These are phyloP conservation scores for Acer campestre DNA, from an alignment of 345 rosid genomes.

Conservation along the genomic window DNA sequence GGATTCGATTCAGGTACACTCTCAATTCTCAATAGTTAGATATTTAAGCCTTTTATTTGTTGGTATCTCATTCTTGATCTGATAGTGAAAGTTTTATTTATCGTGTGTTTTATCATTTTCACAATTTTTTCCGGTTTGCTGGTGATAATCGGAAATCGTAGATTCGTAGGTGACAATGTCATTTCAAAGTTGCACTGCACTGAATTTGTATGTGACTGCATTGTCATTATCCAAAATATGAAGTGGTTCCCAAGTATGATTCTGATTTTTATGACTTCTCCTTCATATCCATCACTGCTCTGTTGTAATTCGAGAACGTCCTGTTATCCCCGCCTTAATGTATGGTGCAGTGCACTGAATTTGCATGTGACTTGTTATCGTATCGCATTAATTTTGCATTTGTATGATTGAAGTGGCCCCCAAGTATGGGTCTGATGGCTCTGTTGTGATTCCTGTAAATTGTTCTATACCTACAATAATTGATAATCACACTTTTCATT, in stretches of 20 bases:
- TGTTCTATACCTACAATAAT: neutral
- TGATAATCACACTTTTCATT: neutral
- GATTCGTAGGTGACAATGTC: neutral
- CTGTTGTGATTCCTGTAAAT: constrained; percentile 16
- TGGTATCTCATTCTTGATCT: constrained; percentile 4
- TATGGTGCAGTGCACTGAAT: constrained; percentile 10
- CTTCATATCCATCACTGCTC: constrained; percentile 2
- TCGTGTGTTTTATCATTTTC: constrained; percentile 1
- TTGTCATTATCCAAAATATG: neutral
- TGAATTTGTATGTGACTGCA: constrained; percentile 21
- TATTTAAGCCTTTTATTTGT: constrained; percentile 22
- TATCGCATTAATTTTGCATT: constrained; percentile 12
- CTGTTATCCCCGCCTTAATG: neutral
- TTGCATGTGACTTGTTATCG: constrained; percentile 21
- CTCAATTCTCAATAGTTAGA: constrained; percentile 8
- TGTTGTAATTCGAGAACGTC: constrained; percentile 6
- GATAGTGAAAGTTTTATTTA: constrained; percentile 13
- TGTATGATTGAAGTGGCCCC: constrained; percentile 23
- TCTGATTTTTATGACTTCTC: constrained; percentile 17
- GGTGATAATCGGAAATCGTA: constrained; percentile 12
- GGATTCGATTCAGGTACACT: constrained; percentile 90
- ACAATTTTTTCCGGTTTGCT: neutral
- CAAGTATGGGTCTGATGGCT: constrained; percentile 13
- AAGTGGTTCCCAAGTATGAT: constrained; percentile 24
- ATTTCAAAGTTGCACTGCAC: neutral